Evolutionary conservation across 179 eudicot genomes (phyloP).

Genomic region (Actinidia chinensis): DNA sequence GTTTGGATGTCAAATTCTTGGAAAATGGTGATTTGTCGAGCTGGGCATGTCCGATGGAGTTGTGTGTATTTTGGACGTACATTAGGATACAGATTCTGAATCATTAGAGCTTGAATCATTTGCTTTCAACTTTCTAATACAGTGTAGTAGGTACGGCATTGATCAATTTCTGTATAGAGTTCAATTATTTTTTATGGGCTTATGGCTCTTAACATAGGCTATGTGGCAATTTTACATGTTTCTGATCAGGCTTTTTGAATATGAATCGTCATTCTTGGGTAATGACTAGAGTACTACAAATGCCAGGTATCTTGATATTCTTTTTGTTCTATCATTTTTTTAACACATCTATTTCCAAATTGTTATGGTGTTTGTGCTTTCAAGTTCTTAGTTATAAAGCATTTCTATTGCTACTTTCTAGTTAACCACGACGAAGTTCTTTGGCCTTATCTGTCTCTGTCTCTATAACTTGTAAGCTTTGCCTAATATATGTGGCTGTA

Average conservation of each 20-base stretch:
- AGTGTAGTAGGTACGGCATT: slow-evolving; percentile 65
- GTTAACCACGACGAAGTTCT: not conserved
- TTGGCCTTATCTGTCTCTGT: slow-evolving; percentile 9
- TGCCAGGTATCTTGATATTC: not conserved
- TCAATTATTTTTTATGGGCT: not conserved
- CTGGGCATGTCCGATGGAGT: slow-evolving; percentile 96
- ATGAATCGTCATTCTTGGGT: not conserved
- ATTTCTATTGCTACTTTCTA: slow-evolving; percentile 6
- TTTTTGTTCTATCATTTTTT: not conserved
- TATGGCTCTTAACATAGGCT: not conserved
- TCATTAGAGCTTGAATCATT: slow-evolving; percentile 56
- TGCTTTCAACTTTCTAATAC: slow-evolving; percentile 60
- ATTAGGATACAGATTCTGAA: slow-evolving; percentile 65
- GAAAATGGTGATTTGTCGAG: slow-evolving; percentile 91
- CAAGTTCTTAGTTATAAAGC: not conserved
- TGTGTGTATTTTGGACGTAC: slow-evolving; percentile 80
- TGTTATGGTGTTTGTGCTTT: not conserved
- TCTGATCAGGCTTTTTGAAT: not conserved
- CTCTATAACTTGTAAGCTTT: slow-evolving; percentile 9
- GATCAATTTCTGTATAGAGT: not conserved
- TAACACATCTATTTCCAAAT: not conserved
- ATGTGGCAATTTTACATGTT: not conserved
- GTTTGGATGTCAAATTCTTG: slow-evolving; percentile 96
- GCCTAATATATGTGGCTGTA: slow-evolving; percentile 18
- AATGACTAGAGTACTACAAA: not conserved